Conservation (phyloP, 2,329 filamentous ascomycete genomes). For the Cladorrhinum sp. region DNA sequence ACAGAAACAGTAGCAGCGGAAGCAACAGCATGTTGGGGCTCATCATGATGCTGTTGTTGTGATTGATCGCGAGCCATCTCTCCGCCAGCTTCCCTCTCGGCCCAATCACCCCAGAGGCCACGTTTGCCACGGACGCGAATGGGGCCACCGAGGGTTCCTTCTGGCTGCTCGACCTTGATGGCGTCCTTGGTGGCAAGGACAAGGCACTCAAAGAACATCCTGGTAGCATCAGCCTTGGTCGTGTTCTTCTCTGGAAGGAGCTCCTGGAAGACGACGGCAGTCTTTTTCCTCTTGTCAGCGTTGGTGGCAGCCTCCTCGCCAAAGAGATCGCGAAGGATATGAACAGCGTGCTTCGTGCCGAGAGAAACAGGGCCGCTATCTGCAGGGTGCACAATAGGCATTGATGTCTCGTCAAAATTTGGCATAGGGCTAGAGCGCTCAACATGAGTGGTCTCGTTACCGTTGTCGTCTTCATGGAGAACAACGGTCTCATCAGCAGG, state of each 20-base stretch:
- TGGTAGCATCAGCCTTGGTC: slow-evolving; percentile 86
- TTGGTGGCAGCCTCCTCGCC: slow-evolving; percentile 67
- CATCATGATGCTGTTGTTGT: slow-evolving; percentile 37
- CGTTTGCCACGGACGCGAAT: slow-evolving; percentile 87
- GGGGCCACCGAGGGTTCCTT: slow-evolving; percentile 67
- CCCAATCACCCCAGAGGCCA: slow-evolving; percentile 96
- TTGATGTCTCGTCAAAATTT: slow-evolving; percentile 75
- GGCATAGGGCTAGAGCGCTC: slow-evolving; percentile 49
- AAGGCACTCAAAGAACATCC: slow-evolving; percentile 98
- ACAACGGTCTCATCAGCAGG: slow-evolving; percentile 55
- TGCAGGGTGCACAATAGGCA: slow-evolving; percentile 71
- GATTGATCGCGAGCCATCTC: slow-evolving; percentile 54
- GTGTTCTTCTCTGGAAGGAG: slow-evolving; percentile 79
- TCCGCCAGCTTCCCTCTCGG: slow-evolving; percentile 69
- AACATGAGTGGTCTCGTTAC: slow-evolving; percentile 40
- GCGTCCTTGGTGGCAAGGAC: slow-evolving; percentile 97
- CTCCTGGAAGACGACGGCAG: slow-evolving; percentile 83
- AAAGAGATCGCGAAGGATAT: slow-evolving; percentile 86
- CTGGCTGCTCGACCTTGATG: slow-evolving; percentile 88
- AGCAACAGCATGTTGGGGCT: slow-evolving; percentile 34
- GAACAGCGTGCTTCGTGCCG: slow-evolving; percentile 92
- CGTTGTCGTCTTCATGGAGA: slow-evolving; percentile 45
- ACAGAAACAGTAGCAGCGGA: slow-evolving; percentile 21
- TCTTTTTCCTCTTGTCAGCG: slow-evolving; percentile 70
- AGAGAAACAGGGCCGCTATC: slow-evolving; percentile 85